Evolutionary conservation across 2,329 filamentous ascomycete genomes (phyloP), one percentile per base, ranked within the genome.

Genomic region (Fusarium secorum): DNA sequence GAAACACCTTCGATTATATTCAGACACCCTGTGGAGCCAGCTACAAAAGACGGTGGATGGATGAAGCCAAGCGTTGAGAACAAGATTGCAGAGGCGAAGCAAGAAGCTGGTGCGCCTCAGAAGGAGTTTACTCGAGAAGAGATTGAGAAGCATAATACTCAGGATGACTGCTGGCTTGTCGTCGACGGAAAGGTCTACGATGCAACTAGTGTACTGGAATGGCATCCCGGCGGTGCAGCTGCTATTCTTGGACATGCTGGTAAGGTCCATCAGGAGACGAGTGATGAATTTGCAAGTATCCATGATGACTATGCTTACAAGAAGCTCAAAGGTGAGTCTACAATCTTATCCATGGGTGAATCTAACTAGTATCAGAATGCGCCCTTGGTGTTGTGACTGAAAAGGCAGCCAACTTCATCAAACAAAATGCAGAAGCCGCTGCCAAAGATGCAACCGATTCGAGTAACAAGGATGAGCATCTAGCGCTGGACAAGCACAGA

Each of bases 321-420:
- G 26, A 45, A 28, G 0, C 18, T 45, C 8, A 26, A 45, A 28
- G 42, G 24, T n/a, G 8, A 11, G 42, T 28, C 13, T 2, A 5
- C 3, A 28, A 5, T 18, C 41, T 26, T 26, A 0, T 13, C 1
- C 7, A 44, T 18, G 17, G 22, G 11, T 44, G 8, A 3, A 2
- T 26, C 42, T 28, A n/a, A 45, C 13, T 2, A 28, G 24, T 4
- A 11, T 2, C 26, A 45, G 42, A 45, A 45, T 45, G 26, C 15
- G 42, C 4, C 28, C 42, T 45, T 28, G 42, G 42, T 28, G 42
- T 45, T 1, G 42, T 45, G 26, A 28, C 42, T 20, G 42, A 45
- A 26, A 45, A 45, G 18, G 42, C 42, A 5, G 11, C 44, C 44
- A 46, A n/a, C 20, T 46, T 46, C 18, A 46, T 46, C 44, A 30